Evolutionary conservation across 495 filamentous ascomycete genomes (phyloP), one percentile per base, ranked within the genome.

Genomic region (Aspergillus conjunctus): DNA sequence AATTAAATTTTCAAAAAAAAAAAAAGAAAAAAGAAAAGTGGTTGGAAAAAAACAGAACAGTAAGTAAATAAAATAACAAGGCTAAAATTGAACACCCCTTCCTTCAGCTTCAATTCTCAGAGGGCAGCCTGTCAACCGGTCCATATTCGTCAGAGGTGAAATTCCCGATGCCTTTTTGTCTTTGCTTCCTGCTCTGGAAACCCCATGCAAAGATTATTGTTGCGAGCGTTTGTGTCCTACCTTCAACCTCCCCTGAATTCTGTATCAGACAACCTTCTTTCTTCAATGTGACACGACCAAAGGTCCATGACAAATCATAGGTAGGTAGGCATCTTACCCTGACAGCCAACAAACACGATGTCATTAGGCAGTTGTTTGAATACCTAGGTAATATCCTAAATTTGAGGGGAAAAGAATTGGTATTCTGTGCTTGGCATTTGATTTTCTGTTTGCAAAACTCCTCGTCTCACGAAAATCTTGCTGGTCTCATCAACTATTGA

Each of bases 241-340:
- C 20, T 46, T 48, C 20, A 2, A 9, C 44, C 10, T 48, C 17
- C 17, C 37, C 20, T 21, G 20, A 48, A 12, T 22, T 20, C 20
- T 17, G 8, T 20, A 48, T 48, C 44, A 20, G 20, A 20, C 44
- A 20, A 48, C 17, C 18, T 48, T 48, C 18, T 6, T 20, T 21
- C 44, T 43, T 17, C 3, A 48, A 22, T 21, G 44, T 48, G 44
- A 48, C 44, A 48, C 44, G 17, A 17, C 10, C n/a, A 21, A 21
- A 48, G 44, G 21, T 48, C 18, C 10, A 48, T 48, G 44, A 48
- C 44, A 48, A 48, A 48, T 48, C n/a, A 48, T 48, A 4, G n/a
- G n/a, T n/a, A n/a, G n/a, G n/a, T n/a, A n/a, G 18, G 7, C 44
- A 48, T 21, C 20, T 48, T 8, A 48, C 7, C 44, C 44, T 20